Percentiles rank a stretch among this genome's conserved stretches.
Evolutionary conservation across 2,329 filamentous ascomycete species (phyloP).

Genomic region (Westerdykella sp.): DNA sequence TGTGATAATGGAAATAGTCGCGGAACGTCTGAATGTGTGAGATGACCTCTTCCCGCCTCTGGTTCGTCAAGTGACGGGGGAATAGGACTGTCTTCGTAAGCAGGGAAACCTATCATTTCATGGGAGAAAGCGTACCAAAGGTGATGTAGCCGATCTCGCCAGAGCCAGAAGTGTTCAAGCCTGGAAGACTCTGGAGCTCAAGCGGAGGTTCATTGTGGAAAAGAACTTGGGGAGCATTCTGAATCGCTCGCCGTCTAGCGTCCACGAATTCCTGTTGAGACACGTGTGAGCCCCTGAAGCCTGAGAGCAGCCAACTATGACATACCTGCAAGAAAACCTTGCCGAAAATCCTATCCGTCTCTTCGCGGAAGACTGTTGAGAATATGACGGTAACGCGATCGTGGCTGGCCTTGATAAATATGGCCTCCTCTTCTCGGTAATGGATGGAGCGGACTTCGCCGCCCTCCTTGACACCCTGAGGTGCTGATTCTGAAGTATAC

Average conservation of each 20-base stretch:
- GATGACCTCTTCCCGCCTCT: slow-evolving; percentile 90
- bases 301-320: not conserved
- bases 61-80: slow-evolving; percentile 83
- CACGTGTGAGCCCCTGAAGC: not conserved
- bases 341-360: slow-evolving; percentile 94
- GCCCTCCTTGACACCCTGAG: slow-evolving; percentile 81
- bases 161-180: slow-evolving; percentile 64
- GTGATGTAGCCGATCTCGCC: slow-evolving; percentile 96
- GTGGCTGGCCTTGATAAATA: slow-evolving; percentile 96
- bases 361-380: slow-evolving; percentile 95
- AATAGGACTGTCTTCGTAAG: slow-evolving; percentile 65
- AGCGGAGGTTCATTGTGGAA: slow-evolving; percentile 93
- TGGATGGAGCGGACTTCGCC: slow-evolving; percentile 93
- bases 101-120: not conserved
- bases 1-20: slow-evolving; percentile 99
- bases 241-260: slow-evolving; percentile 85
- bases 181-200: slow-evolving; percentile 79
- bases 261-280: slow-evolving; percentile 76
- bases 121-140: slow-evolving; percentile 61
- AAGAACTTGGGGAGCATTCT: slow-evolving; percentile 95
- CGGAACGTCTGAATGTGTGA: slow-evolving; percentile 99
- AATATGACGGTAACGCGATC: slow-evolving; percentile 99
- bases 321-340: slow-evolving; percentile 84
- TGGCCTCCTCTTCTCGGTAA: slow-evolving; percentile 97
- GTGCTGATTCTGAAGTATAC: slow-evolving; percentile 89